Evolutionary conservation across 1,284 basidiomycete genomes (phyloP).

Genomic region (Leccinum pachyderme): DNA sequence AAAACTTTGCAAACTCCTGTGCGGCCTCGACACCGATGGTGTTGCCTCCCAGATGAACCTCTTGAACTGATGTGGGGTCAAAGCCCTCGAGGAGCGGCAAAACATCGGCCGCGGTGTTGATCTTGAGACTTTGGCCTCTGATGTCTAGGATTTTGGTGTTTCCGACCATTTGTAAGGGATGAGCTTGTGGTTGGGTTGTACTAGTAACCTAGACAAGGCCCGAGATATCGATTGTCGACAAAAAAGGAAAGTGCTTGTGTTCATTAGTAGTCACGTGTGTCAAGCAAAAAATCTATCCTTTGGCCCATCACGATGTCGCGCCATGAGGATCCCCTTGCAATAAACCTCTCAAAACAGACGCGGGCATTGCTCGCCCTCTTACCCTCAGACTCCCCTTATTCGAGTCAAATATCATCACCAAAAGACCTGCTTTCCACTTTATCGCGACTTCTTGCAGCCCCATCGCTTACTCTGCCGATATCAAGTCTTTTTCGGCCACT

Average conservation of each 20-base stretch:
- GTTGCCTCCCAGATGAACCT: constrained; percentile 94
- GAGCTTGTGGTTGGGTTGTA: background rate
- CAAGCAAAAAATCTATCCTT: background rate
- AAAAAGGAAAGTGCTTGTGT: constrained; percentile 19
- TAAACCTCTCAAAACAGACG: constrained; percentile 55
- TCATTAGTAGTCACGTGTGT: constrained; percentile 19
- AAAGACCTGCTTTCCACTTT: constrained; percentile 42
- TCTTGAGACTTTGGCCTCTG: constrained; percentile 58
- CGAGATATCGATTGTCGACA: constrained; percentile 16
- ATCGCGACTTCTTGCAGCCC: constrained; percentile 49
- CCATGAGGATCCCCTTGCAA: constrained; percentile 42
- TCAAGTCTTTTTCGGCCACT: constrained; percentile 65
- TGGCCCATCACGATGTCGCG: constrained; percentile 16
- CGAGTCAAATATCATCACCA: constrained; percentile 32
- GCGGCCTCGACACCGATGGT: constrained; percentile 95
- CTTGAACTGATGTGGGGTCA: constrained; percentile 70
- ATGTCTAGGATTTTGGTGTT: constrained; percentile 30
- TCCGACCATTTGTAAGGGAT: constrained; percentile 20
- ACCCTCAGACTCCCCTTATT: constrained; percentile 37
- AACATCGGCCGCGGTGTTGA: constrained; percentile 78
- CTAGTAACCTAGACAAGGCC: background rate
- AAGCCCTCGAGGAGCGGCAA: constrained; percentile 72
- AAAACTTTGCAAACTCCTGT: constrained; percentile 78
- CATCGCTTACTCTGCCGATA: constrained; percentile 55
- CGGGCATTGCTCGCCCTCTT: constrained; percentile 42